Conservation (phyloP, 139 green algal species). For the Gonium pectorale region DNA sequence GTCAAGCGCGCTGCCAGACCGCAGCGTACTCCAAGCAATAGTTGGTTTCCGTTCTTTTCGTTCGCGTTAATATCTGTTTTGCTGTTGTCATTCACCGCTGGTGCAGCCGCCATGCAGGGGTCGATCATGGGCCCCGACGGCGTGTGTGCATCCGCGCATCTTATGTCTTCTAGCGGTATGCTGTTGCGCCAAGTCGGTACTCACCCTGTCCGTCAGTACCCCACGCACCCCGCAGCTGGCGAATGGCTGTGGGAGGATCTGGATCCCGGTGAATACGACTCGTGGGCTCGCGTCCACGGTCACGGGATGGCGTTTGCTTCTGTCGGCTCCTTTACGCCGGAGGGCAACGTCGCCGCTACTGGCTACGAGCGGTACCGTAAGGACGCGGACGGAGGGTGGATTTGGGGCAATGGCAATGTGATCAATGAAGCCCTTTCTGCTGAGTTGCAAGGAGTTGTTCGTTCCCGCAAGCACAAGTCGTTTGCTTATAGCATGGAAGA, state of each 20-base stretch:
- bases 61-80: too few relatives aligned
- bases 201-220: neutral
- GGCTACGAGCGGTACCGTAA: neutral
- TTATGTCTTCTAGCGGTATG: neutral
- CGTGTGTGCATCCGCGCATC: neutral
- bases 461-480: neutral
- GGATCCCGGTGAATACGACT: neutral
- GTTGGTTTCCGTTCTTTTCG: too few relatives aligned
- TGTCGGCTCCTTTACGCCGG: neutral
- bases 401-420: neutral
- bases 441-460: neutral
- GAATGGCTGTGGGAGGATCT: neutral
- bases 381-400: constrained; percentile 2
- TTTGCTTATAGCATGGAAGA: constrained; percentile 1
- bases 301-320: neutral
- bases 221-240: neutral
- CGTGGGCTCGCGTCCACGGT: neutral
- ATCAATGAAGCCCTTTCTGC: neutral
- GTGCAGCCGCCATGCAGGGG: neutral
- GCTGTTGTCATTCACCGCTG: neutral
- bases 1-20: too few relatives aligned
- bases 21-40: too few relatives aligned
- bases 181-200: neutral
- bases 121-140: neutral
- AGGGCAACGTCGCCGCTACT: neutral